Conservation (phyloP, 2,329 filamentous ascomycete genomes). For the Rhinocladiella mackenziei region DNA sequence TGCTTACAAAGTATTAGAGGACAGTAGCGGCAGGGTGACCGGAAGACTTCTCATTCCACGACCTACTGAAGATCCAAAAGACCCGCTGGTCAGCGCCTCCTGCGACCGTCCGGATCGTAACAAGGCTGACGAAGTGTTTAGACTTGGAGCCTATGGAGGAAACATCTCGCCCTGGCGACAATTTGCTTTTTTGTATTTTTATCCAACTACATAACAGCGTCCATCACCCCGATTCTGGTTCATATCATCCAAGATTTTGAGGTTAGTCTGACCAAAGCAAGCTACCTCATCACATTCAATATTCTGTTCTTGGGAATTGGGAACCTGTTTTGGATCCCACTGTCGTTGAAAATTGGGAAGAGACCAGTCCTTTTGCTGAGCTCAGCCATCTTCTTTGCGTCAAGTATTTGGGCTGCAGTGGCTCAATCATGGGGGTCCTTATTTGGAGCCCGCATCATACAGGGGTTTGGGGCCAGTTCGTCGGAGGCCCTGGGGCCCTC, state of each 20-base stretch:
- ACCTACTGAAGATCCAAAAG: not conserved
- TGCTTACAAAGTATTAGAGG: not conserved
- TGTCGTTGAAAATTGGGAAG: constrained; percentile 9
- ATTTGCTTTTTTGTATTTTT: not conserved
- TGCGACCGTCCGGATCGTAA: too few relatives aligned
- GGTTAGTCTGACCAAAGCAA: not conserved
- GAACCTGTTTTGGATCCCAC: constrained; percentile 14
- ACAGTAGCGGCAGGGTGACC: not conserved
- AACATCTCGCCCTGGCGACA: not conserved
- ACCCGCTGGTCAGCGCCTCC: not conserved
- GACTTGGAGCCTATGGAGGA: not conserved
- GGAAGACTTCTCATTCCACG: not conserved
- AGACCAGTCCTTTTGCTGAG: constrained; percentile 2
- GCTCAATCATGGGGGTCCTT: constrained; percentile 1
- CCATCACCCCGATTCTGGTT: not conserved
- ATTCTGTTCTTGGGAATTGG: constrained; percentile 9
- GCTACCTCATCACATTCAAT: constrained; percentile 8
- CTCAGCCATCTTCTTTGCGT: constrained; percentile 3
- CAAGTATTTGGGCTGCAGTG: constrained; percentile 7
- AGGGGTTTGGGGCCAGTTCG: constrained; percentile 6
- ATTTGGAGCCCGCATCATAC: constrained; percentile 4
- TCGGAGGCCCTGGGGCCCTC: not conserved
- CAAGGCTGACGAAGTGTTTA: too few relatives aligned
- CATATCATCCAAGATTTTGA: not conserved
- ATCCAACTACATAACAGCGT: not conserved